Conservation (phyloP, 805 yeast genomes). For the Candida arabinofermentans region DNA sequence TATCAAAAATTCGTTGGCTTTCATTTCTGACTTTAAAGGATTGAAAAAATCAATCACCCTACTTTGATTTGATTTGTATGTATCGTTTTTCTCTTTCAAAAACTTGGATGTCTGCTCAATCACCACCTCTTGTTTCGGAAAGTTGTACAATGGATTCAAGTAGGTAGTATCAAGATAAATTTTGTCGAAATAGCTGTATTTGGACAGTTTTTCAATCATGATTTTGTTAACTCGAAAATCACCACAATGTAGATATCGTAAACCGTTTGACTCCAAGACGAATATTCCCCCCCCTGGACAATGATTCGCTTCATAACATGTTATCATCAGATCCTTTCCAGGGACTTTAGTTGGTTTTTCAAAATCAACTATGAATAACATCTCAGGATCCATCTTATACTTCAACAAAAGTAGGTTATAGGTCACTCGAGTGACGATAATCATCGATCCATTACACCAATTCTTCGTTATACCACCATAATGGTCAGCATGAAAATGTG, state of each 20-base stretch:
- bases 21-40: slow-evolving; percentile 5
- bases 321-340: slow-evolving; percentile 46
- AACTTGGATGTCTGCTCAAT: slow-evolving; percentile 56
- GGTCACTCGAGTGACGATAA: slow-evolving; percentile 74
- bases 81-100: slow-evolving; percentile 29
- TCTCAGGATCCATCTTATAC: slow-evolving; percentile 49
- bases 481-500: slow-evolving; percentile 94
- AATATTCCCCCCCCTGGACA: slow-evolving; percentile 94
- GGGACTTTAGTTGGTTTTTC: slow-evolving; percentile 35
- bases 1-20: slow-evolving; percentile 35
- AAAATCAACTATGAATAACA: slow-evolving; percentile 36
- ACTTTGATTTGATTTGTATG: slow-evolving; percentile 22
- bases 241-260: slow-evolving; percentile 75
- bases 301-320: slow-evolving; percentile 82
- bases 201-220: slow-evolving; percentile 40
- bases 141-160: slow-evolving; percentile 64
- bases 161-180: slow-evolving; percentile 91
- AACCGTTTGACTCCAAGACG: slow-evolving; percentile 47
- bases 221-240: slow-evolving; percentile 72
- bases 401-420: slow-evolving; percentile 49
- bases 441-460: slow-evolving; percentile 64
- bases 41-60: slow-evolving; percentile 37
- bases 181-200: slow-evolving; percentile 41
- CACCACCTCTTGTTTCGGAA: slow-evolving; percentile 74
- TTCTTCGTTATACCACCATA: slow-evolving; percentile 78